Conservation (phyloP, 129 eudicot species). For the Calendula officinalis region DNA sequence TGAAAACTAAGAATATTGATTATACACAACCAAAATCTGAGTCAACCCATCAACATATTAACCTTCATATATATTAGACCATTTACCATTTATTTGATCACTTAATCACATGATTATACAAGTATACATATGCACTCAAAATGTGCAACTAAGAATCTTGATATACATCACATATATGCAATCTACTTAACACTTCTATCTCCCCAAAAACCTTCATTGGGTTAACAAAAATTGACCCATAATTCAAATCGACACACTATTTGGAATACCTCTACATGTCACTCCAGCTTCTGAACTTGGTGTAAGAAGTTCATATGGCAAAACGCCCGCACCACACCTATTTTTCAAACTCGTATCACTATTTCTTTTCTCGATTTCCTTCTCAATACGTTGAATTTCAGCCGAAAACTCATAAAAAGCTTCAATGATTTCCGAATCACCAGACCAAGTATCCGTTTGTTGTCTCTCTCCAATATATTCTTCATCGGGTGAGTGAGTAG, state of each 20-base stretch:
- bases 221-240: conserved; percentile 12
- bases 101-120: conserved; percentile 15
- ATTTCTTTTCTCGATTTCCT: conserved; percentile 73
- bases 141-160: conserved; percentile 26
- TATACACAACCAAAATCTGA: too few species aligned
- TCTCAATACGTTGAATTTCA: conserved; percentile 62
- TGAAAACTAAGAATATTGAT: too few species aligned
- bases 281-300: conserved; percentile 94
- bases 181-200: conserved; percentile 12
- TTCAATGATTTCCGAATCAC: conserved; percentile 71
- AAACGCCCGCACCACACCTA: conserved; percentile 96
- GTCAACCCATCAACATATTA: too few species aligned
- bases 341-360: conserved; percentile 54
- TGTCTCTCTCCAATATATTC: conserved; percentile 90
- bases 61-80: too few species aligned
- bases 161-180: conserved; percentile 33
- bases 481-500: conserved; percentile 96
- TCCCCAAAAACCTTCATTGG: background rate
- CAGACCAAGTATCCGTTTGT: conserved; percentile 79
- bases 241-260: conserved; percentile 72
- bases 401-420: conserved; percentile 74
- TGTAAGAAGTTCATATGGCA: conserved; percentile 87
- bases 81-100: background rate
- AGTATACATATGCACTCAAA: background rate
- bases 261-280: conserved; percentile 96